Conservation (phyloP, 805 yeast species). For the Clavispora fructus region DNA sequence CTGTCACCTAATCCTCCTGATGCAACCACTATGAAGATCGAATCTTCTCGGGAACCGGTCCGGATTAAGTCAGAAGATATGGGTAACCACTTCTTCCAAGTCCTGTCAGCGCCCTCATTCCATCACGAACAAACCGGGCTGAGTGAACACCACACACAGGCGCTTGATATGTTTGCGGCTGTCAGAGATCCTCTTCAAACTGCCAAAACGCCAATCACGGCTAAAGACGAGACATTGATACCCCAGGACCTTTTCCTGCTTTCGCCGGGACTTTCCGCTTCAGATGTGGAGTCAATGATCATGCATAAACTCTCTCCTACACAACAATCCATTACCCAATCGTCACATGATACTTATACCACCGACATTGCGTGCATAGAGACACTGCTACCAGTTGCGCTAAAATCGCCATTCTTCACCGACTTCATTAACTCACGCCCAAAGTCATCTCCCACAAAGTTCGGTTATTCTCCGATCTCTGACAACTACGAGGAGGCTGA, state of each 20-base stretch:
- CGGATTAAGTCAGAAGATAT: neutral
- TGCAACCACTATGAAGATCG: too few species aligned
- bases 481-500: neutral
- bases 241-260: neutral
- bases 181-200: too few species aligned
- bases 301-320: neutral
- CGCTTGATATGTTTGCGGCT: too few species aligned
- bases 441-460: neutral
- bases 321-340: neutral
- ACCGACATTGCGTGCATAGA: constrained; percentile 10
- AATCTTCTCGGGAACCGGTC: neutral
- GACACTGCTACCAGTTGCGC: constrained; percentile 6
- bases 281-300: neutral
- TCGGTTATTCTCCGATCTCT: neutral
- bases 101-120: too few species aligned
- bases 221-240: neutral
- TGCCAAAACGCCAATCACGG: neutral
- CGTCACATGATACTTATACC: constrained; percentile 2
- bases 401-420: constrained; percentile 2
- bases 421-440: neutral
- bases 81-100: too few species aligned
- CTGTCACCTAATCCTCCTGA: neutral
- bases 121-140: too few species aligned
- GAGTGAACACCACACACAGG: too few species aligned
- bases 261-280: neutral